Base-by-base conservation (phyloP, 345 rosid genomes). In the Hypericum androsaemum region DNA sequence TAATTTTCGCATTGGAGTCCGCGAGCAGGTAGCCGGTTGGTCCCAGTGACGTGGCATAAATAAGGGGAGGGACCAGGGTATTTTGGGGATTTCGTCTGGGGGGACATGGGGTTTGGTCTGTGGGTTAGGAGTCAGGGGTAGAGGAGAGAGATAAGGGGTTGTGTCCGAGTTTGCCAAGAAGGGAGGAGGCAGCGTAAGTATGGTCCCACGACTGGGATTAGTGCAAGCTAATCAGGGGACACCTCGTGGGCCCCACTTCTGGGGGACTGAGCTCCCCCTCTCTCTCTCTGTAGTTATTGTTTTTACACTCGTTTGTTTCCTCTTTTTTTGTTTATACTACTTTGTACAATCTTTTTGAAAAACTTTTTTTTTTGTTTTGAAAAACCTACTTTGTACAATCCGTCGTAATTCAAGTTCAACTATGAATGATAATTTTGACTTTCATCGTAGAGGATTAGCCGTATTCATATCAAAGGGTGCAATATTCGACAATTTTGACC, bases 121-220 rank as follows among this genome's bases (percentile, higher is more conserved):
- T 57, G 67, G 76, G 69, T 56, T 62, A 63, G 76, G 76, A 64
- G 54, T 71, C 71, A 56, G 40, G 45, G 32, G 14, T 52, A 35
- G 9, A 22, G 32, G 32, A 22, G 32, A 22, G 32, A 36, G 64
- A 13, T 56, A 56, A 63, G 56, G 69, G 68, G 64, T 11, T 43
- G 48, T 22, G 59, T 44, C 43, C 41, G 59, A 36, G 12, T 13
- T n/a, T 68, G 77, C 45, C 22, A 1, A 70, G 68, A 52, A 51
- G 65, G 43, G 52, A 50, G 78, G 78, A 64, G 57, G 71, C 81
- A 70, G 12, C 44, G 35, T 40, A 10, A 10, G 5, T 3, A 17
- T 37, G 74, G 59, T 45, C 67, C 75, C 75, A 50, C 61, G 0
- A 2, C 36, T 14, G 10, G 45, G 52, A 47, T 58, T 51, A 44